These are phyloP conservation scores for Rachicladosporium sp. DNA, from an alignment of 2,329 filamentous ascomycete genomes.

Conservation along the genomic window DNA sequence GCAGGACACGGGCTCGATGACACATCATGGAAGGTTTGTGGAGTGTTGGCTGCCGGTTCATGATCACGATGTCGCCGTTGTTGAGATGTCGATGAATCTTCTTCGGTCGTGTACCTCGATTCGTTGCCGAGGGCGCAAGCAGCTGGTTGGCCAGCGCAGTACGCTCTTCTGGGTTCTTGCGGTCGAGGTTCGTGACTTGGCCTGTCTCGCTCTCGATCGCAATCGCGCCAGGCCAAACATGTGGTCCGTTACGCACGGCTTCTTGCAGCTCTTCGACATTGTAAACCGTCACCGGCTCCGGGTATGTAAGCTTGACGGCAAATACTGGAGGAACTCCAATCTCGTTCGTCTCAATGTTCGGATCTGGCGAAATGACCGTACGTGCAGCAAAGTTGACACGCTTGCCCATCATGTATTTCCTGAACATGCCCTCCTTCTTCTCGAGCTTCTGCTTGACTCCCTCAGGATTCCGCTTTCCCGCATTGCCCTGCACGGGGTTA, in stretches of 20 bases:
- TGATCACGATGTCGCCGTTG: slow-evolving; percentile 92
- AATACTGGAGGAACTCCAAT: slow-evolving; percentile 98
- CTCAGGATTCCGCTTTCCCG: slow-evolving; percentile 68
- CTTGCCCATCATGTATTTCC: slow-evolving; percentile 99
- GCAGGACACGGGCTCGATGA: slow-evolving; percentile 80
- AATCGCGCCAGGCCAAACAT: slow-evolving; percentile 87
- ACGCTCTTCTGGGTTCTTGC: slow-evolving; percentile 79
- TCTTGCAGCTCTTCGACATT: slow-evolving; percentile 95
- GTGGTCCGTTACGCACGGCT: slow-evolving; percentile 85
- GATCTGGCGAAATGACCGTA: slow-evolving; percentile 95
- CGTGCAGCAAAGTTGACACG: slow-evolving; percentile 96
- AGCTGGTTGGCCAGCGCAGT: slow-evolving; percentile 85
- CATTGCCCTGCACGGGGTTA: slow-evolving; percentile 67
- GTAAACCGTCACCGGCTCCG: slow-evolving; percentile 91
- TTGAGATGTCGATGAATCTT: slow-evolving; percentile 94
- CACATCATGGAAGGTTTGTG: slow-evolving; percentile 99
- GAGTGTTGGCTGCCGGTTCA: slow-evolving; percentile 96
- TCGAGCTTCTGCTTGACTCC: slow-evolving; percentile 97
- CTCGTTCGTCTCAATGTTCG: slow-evolving; percentile 97
- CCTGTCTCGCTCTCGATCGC: slow-evolving; percentile 95
- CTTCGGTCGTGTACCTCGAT: slow-evolving; percentile 72
- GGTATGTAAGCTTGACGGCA: slow-evolving; percentile 88
- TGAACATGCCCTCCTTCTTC: slow-evolving; percentile 96
- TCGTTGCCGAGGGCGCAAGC: slow-evolving; percentile 66
- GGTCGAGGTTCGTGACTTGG: slow-evolving; percentile 74